phyloP scores from a whole-genome alignment of 108 stramenopile species.

The Nannochloropsis granulata region DNA sequence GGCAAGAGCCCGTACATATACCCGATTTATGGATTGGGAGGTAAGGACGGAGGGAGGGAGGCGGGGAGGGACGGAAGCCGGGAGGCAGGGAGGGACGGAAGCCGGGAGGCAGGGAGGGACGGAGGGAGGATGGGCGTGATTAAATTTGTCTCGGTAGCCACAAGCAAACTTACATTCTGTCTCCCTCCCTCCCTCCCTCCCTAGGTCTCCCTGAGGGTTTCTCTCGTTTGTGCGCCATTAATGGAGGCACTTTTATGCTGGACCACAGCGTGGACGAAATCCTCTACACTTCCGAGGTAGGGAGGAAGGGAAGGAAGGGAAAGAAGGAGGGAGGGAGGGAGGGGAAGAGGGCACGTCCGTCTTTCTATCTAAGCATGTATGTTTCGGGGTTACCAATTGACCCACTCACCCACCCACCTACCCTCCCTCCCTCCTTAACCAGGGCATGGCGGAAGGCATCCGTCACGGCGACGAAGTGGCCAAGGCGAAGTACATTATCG shows the following conservation, averaged over 20 bases:
- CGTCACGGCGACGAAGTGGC: conserved; percentile 53
- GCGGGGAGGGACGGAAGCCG: not conserved
- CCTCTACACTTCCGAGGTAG: conserved; percentile 37
- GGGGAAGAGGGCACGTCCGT: not conserved
- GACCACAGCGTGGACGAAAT: conserved; percentile 93
- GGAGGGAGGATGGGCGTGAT: no score
- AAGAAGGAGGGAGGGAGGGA: not conserved
- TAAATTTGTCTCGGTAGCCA: no score
- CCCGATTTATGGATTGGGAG: conserved; percentile 93
- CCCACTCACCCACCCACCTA: not conserved
- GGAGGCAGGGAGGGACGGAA: not conserved
- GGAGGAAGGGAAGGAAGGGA: not conserved
- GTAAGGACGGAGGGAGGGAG: not conserved
- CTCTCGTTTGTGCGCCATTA: conserved; percentile 92
- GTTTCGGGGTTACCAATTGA: not conserved
- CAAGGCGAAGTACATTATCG: conserved; percentile 83
- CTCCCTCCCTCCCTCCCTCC: not conserved
- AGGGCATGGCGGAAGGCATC: not conserved
- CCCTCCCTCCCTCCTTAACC: not conserved
- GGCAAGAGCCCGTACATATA: conserved; percentile 94
- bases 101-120: not conserved
- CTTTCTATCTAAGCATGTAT: not conserved
- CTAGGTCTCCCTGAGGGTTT: conserved; percentile 93
- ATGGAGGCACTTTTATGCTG: conserved; percentile 98
- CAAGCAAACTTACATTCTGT: not conserved